A percentile compares a stretch with the other conserved stretches of the same genome.
Evolutionary conservation across 805 yeast species (phyloP).

Genomic region (Cyberlindnera maclurae): DNA sequence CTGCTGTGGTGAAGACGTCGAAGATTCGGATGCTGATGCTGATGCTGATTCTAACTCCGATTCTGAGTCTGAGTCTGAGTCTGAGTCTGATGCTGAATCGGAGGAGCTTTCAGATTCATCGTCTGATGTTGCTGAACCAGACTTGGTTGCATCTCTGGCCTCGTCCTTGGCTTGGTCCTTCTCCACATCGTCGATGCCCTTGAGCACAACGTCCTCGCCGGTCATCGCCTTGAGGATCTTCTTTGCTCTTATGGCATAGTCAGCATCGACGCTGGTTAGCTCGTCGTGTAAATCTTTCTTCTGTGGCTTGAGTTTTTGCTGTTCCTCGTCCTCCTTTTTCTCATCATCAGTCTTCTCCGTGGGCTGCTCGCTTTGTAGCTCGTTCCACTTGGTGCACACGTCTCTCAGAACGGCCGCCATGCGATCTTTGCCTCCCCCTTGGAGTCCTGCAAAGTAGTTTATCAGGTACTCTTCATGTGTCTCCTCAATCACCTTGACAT

Average conservation of each 20-base stretch:
- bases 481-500: constrained; percentile 45
- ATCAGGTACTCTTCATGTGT: constrained; percentile 45
- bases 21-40: neutral
- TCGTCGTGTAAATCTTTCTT: constrained; percentile 11
- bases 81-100: neutral
- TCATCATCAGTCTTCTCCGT: neutral
- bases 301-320: constrained; percentile 6
- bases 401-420: constrained; percentile 41
- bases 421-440: constrained; percentile 64
- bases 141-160: constrained; percentile 2
- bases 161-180: constrained; percentile 17
- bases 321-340: neutral
- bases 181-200: constrained; percentile 16
- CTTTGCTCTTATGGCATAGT: constrained; percentile 22
- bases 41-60: neutral
- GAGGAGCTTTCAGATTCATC: neutral
- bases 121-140: neutral
- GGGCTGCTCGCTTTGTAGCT: constrained; percentile 11
- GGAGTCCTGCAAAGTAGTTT: constrained; percentile 50
- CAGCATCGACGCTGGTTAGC: constrained; percentile 23
- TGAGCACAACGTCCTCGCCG: constrained; percentile 12
- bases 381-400: constrained; percentile 52
- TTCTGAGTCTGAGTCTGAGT: neutral
- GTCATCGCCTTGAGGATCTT: constrained; percentile 16
- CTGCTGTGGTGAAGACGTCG: neutral